These are phyloP conservation scores for Suillus sp. DNA, from an alignment of 768 basidiomycete species.

Conservation along the genomic window DNA sequence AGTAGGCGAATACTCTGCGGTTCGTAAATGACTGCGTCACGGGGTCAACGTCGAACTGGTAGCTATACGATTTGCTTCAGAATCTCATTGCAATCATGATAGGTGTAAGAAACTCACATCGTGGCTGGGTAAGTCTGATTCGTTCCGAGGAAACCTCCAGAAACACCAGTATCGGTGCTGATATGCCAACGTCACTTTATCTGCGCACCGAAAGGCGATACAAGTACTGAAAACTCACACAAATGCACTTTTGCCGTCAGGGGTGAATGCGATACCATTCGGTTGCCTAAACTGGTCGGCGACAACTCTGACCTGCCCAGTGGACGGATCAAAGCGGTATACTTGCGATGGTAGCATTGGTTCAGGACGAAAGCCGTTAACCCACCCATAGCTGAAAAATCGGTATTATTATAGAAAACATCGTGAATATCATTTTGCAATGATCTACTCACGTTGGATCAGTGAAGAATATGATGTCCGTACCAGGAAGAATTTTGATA, in stretches of 20 bases:
- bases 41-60: slow-evolving; percentile 67
- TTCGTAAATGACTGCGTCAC: slow-evolving; percentile 55
- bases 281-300: slow-evolving; percentile 74
- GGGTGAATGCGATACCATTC: slow-evolving; percentile 77
- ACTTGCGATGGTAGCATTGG: slow-evolving; percentile 75
- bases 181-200: slow-evolving; percentile 21
- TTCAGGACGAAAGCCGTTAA: slow-evolving; percentile 64
- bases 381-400: slow-evolving; percentile 52
- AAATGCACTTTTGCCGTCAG: slow-evolving; percentile 65
- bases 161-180: slow-evolving; percentile 34
- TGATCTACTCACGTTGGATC: slow-evolving; percentile 55
- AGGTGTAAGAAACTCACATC: slow-evolving; percentile 47
- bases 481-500: slow-evolving; percentile 67
- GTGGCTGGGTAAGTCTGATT: slow-evolving; percentile 66
- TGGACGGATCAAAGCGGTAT: slow-evolving; percentile 72
- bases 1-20: slow-evolving; percentile 67
- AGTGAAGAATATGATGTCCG: slow-evolving; percentile 73
- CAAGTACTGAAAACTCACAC: slow-evolving; percentile 42
- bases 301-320: slow-evolving; percentile 65
- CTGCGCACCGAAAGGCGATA: slow-evolving; percentile 12
- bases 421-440: background rate
- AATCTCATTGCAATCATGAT: background rate
- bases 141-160: slow-evolving; percentile 47
- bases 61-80: slow-evolving; percentile 40
- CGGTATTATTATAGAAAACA: background rate